Base-by-base conservation (phyloP, 257 asterid genomes). In the Avicennia marina region DNA sequence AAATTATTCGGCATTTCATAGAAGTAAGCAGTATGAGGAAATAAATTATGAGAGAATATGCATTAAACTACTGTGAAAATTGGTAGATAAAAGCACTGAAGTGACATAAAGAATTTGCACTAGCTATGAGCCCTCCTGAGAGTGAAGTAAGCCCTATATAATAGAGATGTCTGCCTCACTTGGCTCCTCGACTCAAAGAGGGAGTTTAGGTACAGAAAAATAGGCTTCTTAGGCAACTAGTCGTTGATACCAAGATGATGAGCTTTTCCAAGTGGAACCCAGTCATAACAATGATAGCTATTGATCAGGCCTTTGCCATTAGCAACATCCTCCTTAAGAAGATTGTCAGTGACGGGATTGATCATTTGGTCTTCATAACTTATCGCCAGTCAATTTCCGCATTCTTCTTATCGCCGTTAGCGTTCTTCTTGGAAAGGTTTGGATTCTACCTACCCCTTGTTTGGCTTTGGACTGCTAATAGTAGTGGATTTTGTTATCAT, bases 371-470 rank as follows among this genome's bases (percentile, higher is more conserved):
- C 22, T 87, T 87, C 78, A 78, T 84, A 50, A 87, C 95, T n/a
- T 87, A 84, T 56, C 82, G 95, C 17, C 95, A 87, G 77, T 31
- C 75, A 1, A 64, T 82, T 41, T 84, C 95, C 38, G 76, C 89
- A 0, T 2, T 84, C 51, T 87, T 82, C 41, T 61, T 87, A 47
- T 73, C 69, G 48, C 94, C 91, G 0, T 12, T 87, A 4, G 94
- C 90, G 0, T 87, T 62, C 69, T 72, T 81, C 16, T 3, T 87
- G 12, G 94, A 87, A 72, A 84, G 95, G 95, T 83, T 26, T n/a
- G n/a, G n/a, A n/a, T n/a, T n/a, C n/a, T n/a, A n/a, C n/a, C n/a
- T n/a, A n/a, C n/a, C n/a, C n/a, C n/a, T n/a, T n/a, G n/a, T n/a
- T n/a, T n/a, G n/a, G n/a, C n/a, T n/a, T n/a, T n/a, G n/a, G n/a